A percentile compares a stretch with the other conserved stretches of the same genome.
Conservation (phyloP, 495 filamentous ascomycete species). For the Oleoguttula mirabilis region DNA sequence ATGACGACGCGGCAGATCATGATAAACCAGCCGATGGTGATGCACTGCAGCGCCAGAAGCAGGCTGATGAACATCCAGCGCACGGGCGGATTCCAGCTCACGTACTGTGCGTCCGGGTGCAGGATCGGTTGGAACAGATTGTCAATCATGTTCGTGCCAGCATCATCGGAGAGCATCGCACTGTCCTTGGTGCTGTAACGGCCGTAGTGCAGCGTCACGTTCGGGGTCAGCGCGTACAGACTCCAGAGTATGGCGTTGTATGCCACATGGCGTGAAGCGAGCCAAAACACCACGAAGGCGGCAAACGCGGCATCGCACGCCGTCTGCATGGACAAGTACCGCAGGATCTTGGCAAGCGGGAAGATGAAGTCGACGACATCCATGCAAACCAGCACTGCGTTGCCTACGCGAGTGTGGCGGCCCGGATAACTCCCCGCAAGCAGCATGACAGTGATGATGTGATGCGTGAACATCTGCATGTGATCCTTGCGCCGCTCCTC, state of each 20-base stretch:
- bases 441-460: slow-evolving; percentile 74
- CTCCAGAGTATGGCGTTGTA: slow-evolving; percentile 71
- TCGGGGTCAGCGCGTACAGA: slow-evolving; percentile 57
- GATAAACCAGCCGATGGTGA: slow-evolving; percentile 79
- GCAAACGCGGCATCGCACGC: slow-evolving; percentile 78
- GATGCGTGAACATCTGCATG: slow-evolving; percentile 90
- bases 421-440: slow-evolving; percentile 73
- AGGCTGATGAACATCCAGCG: slow-evolving; percentile 63
- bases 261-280: slow-evolving; percentile 67
- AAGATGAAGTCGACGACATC: slow-evolving; percentile 83
- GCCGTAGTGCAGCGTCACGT: slow-evolving; percentile 45
- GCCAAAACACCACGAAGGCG: slow-evolving; percentile 76
- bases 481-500: slow-evolving; percentile 91
- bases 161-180: slow-evolving; percentile 42
- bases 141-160: slow-evolving; percentile 42
- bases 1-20: slow-evolving; percentile 75
- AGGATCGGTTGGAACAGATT: slow-evolving; percentile 61
- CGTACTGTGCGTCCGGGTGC: slow-evolving; percentile 45
- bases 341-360: slow-evolving; percentile 83
- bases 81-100: slow-evolving; percentile 66
- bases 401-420: slow-evolving; percentile 72
- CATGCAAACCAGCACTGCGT: slow-evolving; percentile 83
- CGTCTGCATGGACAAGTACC: slow-evolving; percentile 64
- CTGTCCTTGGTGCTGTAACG: slow-evolving; percentile 49
- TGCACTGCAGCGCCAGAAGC: slow-evolving; percentile 62